These are phyloP conservation scores for Solanum corneliomulleri DNA, from an alignment of 257 asterid species.

Conservation along the genomic window DNA sequence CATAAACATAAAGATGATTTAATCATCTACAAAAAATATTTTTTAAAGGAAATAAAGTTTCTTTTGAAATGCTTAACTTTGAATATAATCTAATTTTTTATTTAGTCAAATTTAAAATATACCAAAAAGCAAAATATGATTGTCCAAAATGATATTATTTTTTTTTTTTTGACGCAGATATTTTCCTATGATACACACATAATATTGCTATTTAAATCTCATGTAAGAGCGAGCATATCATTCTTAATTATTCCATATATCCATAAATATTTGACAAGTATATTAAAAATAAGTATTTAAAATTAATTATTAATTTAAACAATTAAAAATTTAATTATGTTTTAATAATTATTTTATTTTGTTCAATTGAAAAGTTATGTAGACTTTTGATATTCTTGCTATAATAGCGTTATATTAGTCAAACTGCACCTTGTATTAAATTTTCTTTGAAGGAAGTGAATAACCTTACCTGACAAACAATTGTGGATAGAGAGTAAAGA, in stretches of 20 bases:
- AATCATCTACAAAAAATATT: background rate
- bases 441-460: fast-evolving
- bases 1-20: background rate
- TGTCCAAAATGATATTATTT: background rate
- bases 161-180: background rate
- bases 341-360: too few relatives aligned
- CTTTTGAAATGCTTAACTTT: background rate
- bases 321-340: too few relatives aligned
- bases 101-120: background rate
- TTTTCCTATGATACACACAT: background rate
- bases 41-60: background rate
- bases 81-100: too few relatives aligned
- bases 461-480: too few relatives aligned
- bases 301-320: too few relatives aligned
- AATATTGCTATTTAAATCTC: background rate
- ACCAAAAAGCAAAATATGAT: background rate
- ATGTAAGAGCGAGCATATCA: fast-evolving
- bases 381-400: too few relatives aligned
- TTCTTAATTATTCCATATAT: too few relatives aligned
- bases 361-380: too few relatives aligned
- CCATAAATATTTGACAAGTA: too few relatives aligned
- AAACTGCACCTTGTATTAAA: too few relatives aligned
- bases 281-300: fast-evolving
- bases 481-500: too few relatives aligned
- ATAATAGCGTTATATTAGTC: too few relatives aligned